Base-by-base conservation (phyloP, 176 grass and related monocot genomes). In the Saccharum officinarum region DNA sequence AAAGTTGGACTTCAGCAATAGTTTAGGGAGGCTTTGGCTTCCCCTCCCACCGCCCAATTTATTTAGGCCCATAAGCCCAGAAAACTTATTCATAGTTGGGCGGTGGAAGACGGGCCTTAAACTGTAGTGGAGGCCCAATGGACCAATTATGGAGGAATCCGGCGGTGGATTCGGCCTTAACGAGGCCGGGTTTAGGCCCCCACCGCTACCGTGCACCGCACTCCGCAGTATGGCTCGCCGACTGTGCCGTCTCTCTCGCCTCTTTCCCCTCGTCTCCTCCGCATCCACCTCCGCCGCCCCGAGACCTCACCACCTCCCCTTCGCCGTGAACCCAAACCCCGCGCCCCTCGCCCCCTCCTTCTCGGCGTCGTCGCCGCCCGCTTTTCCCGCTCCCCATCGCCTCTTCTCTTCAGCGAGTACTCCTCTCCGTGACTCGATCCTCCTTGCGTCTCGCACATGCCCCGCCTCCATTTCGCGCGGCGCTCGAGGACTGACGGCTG, bases 191-290 rank as follows among this genome's bases (percentile, higher is more conserved):
- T 28, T 28, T 28, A 28, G 28, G 28, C 28, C 28, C 28, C 10
- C 59, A n/a, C 54, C 54, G 52, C 52, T 55, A 3, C 52, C 22
- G 57, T 60, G 9, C 57, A 22, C 50, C 7, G 4, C 59, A 25
- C 12, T 23, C 69, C 11, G 45, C 22, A 52, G 23, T 3, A 92
- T 92, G 90, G 90, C 90, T 82, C 90, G 83, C 49, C 90, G 90
- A 67, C 83, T 92, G 1, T 61, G 78, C 79, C 83, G 73, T 83
- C 90, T 86, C 44, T 34, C 69, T 82, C 86, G 82, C 78, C 73
- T 77, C 67, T 72, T 87, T n/a, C 79, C 60, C 55, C 82, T 65
- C 72, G 18, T n/a, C 86, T 44, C 73, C 68, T 8, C n/a, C 45
- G 25, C 82, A 3, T 74, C 40, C 82, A 41, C 67, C 59, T 31